Conservation (phyloP, 345 rosid species). For the Arabidopsis arenosa region DNA sequence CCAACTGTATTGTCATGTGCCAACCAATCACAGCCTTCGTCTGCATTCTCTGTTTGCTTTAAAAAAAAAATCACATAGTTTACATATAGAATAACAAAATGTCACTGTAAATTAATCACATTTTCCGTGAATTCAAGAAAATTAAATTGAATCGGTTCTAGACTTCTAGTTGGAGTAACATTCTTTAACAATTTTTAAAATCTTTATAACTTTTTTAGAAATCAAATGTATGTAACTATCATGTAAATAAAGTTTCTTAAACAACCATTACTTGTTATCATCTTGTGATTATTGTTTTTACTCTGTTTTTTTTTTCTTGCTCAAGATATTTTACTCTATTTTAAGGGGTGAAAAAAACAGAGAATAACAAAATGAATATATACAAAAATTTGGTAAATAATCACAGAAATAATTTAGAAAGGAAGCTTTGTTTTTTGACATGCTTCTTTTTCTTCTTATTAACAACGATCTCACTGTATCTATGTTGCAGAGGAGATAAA, state of each 20-base stretch:
- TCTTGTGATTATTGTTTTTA: neutral
- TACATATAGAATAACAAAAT: neutral
- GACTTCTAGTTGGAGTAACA: neutral
- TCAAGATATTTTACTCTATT: neutral
- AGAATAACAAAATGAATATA: constrained; percentile 4
- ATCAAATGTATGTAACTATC: constrained; percentile 1
- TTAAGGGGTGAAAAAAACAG: neutral
- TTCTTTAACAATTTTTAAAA: neutral
- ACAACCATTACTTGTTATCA: neutral
- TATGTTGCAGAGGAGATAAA: constrained; percentile 44
- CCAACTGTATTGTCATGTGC: constrained; percentile 38
- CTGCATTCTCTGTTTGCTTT: constrained; percentile 4
- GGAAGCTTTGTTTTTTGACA: constrained; percentile 41
- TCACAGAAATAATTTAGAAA: constrained; percentile 44
- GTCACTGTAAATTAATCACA: neutral
- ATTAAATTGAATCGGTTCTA: neutral
- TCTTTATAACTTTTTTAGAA: neutral
- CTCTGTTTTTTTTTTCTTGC: neutral
- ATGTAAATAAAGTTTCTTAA: neutral
- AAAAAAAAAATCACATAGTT: neutral
- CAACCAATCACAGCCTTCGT: constrained; percentile 37
- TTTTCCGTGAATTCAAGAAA: neutral
- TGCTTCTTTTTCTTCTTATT: constrained; percentile 42
- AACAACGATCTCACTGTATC: constrained; percentile 43
- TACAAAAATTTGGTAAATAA: constrained; percentile 10